A percentile compares a stretch with the other conserved stretches of the same genome.
Conservation (phyloP, 331 rosid genomes). For the Pyracantha coccinea region DNA sequence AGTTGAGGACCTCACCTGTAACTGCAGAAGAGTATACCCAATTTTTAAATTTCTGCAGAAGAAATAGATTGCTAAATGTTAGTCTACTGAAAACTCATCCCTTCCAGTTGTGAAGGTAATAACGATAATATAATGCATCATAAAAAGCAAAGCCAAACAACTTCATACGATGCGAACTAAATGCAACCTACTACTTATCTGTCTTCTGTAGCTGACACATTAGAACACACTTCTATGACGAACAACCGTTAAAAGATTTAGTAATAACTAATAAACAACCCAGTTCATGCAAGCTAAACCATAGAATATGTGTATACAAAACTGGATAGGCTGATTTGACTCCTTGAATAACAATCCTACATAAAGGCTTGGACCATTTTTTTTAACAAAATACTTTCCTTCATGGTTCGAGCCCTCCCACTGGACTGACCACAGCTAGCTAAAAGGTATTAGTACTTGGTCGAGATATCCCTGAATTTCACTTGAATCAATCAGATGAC, state of each 20-base stretch:
- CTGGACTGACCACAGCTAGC: neutral
- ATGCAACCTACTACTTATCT: neutral
- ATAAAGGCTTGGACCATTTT: neutral
- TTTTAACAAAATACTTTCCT: neutral
- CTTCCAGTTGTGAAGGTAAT: neutral
- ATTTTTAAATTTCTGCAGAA: slow-evolving; percentile 67
- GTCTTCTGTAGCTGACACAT: neutral
- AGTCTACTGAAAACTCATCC: slow-evolving; percentile 2
- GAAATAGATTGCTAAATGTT: slow-evolving; percentile 19
- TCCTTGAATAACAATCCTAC: neutral
- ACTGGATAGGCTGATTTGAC: neutral
- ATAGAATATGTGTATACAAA: neutral
- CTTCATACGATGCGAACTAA: neutral
- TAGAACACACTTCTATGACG: neutral
- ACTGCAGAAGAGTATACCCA: slow-evolving; percentile 51
- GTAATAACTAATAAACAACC: neutral
- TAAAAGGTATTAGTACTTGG: neutral
- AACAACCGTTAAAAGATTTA: neutral
- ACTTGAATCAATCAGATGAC: neutral
- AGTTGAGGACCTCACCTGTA: slow-evolving; percentile 39
- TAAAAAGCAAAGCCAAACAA: slow-evolving; percentile 3
- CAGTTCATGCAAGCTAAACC: neutral
- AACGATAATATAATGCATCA: neutral
- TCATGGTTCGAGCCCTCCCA: too few relatives aligned
- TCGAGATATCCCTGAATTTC: neutral